phyloP scores from a whole-genome alignment of 1,284 basidiomycete genomes.

The Rhodotorula sp. region DNA sequence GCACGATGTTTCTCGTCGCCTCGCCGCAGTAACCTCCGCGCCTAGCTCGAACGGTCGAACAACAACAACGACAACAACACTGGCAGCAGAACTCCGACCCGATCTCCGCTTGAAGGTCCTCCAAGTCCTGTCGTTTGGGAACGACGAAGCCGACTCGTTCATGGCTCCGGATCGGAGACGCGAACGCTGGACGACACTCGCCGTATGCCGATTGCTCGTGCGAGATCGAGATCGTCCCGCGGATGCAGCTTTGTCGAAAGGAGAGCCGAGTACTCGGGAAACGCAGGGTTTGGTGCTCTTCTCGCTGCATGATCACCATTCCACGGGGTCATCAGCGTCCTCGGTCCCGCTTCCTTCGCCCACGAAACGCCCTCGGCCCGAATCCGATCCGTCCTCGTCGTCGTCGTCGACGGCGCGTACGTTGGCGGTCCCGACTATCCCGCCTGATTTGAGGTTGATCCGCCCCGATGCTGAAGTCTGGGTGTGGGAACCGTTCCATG shows the following conservation, averaged over 20 bases:
- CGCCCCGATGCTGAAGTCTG: constrained; percentile 14
- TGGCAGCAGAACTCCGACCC: background rate
- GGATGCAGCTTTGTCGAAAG: too few species aligned
- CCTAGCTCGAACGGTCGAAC: background rate
- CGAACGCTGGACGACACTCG: background rate
- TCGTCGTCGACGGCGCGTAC: background rate
- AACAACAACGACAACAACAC: too few species aligned
- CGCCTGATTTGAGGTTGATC: constrained; percentile 13
- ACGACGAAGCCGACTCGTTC: background rate
- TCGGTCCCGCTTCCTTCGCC: background rate
- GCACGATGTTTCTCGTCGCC: constrained; percentile 23
- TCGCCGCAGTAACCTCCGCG: background rate
- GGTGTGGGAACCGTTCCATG: constrained; percentile 10
- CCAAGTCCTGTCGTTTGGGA: background rate
- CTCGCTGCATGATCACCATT: constrained; percentile 19
- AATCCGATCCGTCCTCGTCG: background rate
- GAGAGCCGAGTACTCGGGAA: background rate
- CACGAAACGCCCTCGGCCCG: background rate
- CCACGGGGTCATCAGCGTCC: background rate
- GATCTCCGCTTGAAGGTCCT: constrained; percentile 9
- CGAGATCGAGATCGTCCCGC: background rate
- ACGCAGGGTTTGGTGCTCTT: constrained; percentile 29
- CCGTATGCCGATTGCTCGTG: background rate
- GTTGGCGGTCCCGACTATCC: constrained; percentile 12
- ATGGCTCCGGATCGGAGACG: background rate